Evolutionary conservation across 2,329 filamentous ascomycete species (phyloP), one percentile per base, ranked within the genome.

Genomic region (Raffaelea arxii): DNA sequence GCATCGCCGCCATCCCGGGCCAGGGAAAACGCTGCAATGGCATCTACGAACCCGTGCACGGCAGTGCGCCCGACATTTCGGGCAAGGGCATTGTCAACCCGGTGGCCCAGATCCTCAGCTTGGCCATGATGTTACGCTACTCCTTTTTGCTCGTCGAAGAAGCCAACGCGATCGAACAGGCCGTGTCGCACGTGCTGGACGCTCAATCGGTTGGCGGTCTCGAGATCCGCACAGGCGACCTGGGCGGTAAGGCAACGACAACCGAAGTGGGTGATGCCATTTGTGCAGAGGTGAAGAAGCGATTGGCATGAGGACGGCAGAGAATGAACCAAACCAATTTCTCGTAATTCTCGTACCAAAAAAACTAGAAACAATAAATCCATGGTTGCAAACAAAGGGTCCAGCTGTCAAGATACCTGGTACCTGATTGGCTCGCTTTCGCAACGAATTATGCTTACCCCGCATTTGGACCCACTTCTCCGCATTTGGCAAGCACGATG

Each of bases 11-110:
- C 2, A 60, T 71, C 3, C 65, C 66, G 0, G 59, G 62, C 2
- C 50, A 62, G 18, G 59, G 57, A 6, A 16, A 9, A n/a, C 56
- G 54, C n/a, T 65, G 62, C 55, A 86, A 84, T 54, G 82, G 83
- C 51, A 85, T 87, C 55, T 88, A 86, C 58, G 84, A 88, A 66
- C 84, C 84, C 4, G 85, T 88, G 46, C 84, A 88, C 59, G 84
- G 82, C 68, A 77, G 59, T 44, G 84, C 84, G 2, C 84, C 84
- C 11, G 84, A 88, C 54, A 87, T 88, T 53, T 77, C 80, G 7
- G 84, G 84, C 47, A 74, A 84, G 59, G 80, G 80, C 35, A 72
- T 85, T 37, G 82, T 84, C 46, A 87, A 88, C 65, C 84, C 84
- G 0, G 72, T 87, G 27, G 84, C 82, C 1, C 78, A 81, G 54